Evolutionary conservation across 2,329 filamentous ascomycete species (phyloP), one percentile per base, ranked within the genome.

Genomic region (Arachnomyces sp.): DNA sequence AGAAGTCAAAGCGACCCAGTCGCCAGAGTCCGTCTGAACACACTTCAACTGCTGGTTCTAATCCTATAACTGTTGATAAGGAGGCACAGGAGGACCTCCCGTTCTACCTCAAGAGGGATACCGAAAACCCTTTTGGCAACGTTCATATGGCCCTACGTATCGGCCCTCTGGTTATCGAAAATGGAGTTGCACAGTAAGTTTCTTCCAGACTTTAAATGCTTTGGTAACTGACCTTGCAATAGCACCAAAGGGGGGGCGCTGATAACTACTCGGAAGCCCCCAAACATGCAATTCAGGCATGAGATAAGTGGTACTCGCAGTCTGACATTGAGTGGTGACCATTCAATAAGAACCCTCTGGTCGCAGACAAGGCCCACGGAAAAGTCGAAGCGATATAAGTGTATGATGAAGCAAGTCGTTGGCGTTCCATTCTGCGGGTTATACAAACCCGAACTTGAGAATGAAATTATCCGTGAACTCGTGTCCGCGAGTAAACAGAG

Each of bases 111-210:
- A 51, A 53, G 18, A 48, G 46, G 7, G 51, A 55, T 28, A 48
- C 53, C 1, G 51, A 61, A 16, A 53, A 64, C 44, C 64, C 63
- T 0, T 66, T 58, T 39, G 59, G 57, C 2, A 62, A 65, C 38
- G 58, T 66, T 2, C 64, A 65, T 32, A 66, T 66, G 61, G 60
- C 57, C 7, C 49, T 68, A 5, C 54, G 63, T 0, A 40, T 68
- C 20, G 65, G 65, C 0, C 63, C 64, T 3, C 30, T 68, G 16
- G 42, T 67, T 2, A 59, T 68, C 29, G 61, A 66, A 47, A 66
- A 65, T 43, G 64, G 61, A 6, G 57, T 61, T 4, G 46, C 49
- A 14, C 51, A 61, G 64, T 66, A 51, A 54, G 61, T 54, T 36
- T 37, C 28, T 17, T 4, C 25, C 48, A 4, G 11, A 34, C 7